Conservation (phyloP, 2,329 filamentous ascomycete species). For the Parascedosporium putredinis region DNA sequence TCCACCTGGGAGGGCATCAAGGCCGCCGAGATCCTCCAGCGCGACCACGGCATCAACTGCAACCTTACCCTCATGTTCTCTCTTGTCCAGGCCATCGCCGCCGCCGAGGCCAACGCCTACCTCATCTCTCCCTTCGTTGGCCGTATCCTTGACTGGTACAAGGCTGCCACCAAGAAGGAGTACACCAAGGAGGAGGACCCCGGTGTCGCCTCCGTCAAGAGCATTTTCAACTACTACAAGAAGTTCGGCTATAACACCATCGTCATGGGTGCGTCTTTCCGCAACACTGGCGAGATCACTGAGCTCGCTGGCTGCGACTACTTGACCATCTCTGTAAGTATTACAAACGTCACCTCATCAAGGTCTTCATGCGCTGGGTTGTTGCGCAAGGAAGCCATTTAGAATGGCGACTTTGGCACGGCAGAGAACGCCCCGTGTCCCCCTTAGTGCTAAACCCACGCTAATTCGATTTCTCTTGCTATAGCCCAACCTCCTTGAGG, state of each 20-base stretch:
- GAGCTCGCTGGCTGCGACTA: constrained; percentile 98
- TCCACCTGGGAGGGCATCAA: constrained; percentile 99
- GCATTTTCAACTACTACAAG: constrained; percentile 99
- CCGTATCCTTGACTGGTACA: constrained; percentile 99
- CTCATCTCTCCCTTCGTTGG: constrained; percentile 99
- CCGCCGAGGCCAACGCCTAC: constrained; percentile 89
- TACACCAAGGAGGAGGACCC: constrained; percentile 87
- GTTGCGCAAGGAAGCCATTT: no score
- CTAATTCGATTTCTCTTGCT: no score
- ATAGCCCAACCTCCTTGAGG: constrained; percentile 91
- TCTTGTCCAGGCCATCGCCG: constrained; percentile 83
- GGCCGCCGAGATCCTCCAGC: constrained; percentile 93
- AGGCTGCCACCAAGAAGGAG: constrained; percentile 88
- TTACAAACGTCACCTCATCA: no score
- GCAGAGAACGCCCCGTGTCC: neutral
- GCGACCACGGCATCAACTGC: constrained; percentile 91
- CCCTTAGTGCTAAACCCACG: no score
- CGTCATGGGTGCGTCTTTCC: constrained; percentile 99
- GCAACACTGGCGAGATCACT: constrained; percentile 91
- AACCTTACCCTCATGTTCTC: constrained; percentile 99
- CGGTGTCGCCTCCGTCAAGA: constrained; percentile 85
- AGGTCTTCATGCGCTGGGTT: no score
- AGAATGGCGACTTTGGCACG: no score
- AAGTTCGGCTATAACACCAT: constrained; percentile 99
- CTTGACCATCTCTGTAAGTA: constrained; percentile 84